These are phyloP conservation scores for Chaetomium strumarium DNA, from an alignment of 2,329 filamentous ascomycete species.

Conservation along the genomic window DNA sequence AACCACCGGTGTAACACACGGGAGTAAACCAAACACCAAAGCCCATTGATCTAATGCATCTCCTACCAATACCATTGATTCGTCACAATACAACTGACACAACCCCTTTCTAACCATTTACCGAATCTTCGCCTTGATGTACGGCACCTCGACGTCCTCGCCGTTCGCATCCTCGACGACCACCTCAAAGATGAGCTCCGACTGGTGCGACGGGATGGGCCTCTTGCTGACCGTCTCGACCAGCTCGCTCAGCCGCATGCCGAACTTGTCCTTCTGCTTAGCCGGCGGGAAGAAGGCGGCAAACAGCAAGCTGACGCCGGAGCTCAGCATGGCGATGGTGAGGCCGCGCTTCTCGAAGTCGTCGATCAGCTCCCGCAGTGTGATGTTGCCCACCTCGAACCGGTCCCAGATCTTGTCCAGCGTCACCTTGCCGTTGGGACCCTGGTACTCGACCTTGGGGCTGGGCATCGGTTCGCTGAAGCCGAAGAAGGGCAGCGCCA, in stretches of 20 bases:
- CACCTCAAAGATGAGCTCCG: conserved; percentile 94
- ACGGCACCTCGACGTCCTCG: conserved; percentile 95
- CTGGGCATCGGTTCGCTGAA: conserved; percentile 96
- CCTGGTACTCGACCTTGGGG: conserved; percentile 84
- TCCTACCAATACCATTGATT: too few species aligned
- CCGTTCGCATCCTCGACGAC: conserved; percentile 83
- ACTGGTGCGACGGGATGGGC: conserved; percentile 82
- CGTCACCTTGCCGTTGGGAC: conserved; percentile 69
- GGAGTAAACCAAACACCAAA: too few species aligned
- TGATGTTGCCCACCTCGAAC: conserved; percentile 84
- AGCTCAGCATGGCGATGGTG: conserved; percentile 86
- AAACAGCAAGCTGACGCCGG: conserved; percentile 91
- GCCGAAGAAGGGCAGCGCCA: conserved; percentile 94
- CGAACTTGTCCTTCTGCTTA: conserved; percentile 75
- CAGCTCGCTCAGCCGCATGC: conserved; percentile 80
- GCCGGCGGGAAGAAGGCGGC: conserved; percentile 80
- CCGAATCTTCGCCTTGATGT: conserved; percentile 79
- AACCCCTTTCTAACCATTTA: conserved; percentile 24
- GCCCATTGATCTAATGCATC: too few species aligned
- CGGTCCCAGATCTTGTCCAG: conserved; percentile 98
- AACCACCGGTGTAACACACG: too few species aligned
- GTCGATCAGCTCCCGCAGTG: conserved; percentile 75
- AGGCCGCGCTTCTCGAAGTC: conserved; percentile 77
- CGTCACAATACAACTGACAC: too few species aligned
- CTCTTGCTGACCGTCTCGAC: conserved; percentile 90